These are phyloP conservation scores for Escallonia herrerae DNA, from an alignment of 129 eudicot genomes.

Conservation along the genomic window DNA sequence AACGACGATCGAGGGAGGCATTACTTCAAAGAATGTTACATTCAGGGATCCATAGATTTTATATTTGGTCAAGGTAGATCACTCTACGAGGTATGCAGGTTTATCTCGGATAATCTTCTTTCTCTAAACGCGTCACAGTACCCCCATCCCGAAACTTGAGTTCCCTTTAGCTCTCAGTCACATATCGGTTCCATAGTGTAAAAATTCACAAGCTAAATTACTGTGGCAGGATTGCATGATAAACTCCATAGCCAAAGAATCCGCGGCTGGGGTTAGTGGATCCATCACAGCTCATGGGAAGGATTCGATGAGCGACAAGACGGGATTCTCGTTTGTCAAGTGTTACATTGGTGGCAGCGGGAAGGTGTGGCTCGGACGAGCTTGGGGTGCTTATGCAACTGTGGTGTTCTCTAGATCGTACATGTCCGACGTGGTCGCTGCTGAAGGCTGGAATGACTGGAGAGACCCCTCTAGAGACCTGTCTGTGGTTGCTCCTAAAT, in stretches of 20 bases:
- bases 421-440: slow-evolving; percentile 66
- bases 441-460: slow-evolving; percentile 97
- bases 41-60: slow-evolving; percentile 90
- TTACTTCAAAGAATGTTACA: slow-evolving; percentile 77
- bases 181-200: too few species aligned
- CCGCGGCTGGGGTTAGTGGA: slow-evolving; percentile 46
- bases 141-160: too few species aligned
- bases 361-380: slow-evolving; percentile 84
- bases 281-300: slow-evolving; percentile 77
- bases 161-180: too few species aligned
- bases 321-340: slow-evolving; percentile 76
- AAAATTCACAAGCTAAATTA: neutral
- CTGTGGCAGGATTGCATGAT: slow-evolving; percentile 54
- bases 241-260: slow-evolving; percentile 57
- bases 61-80: slow-evolving; percentile 81
- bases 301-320: slow-evolving; percentile 41
- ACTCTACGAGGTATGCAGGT: slow-evolving; percentile 51
- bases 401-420: slow-evolving; percentile 58
- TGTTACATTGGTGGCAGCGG: slow-evolving; percentile 71
- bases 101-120: too few species aligned
- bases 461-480: slow-evolving; percentile 62
- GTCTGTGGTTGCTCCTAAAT: slow-evolving; percentile 27
- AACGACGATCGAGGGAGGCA: slow-evolving; percentile 76
- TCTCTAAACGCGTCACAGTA: too few species aligned
- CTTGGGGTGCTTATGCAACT: slow-evolving; percentile 85